A percentile compares a stretch with the other conserved stretches of the same genome.
phyloP scores from a whole-genome alignment of 306 rosid genomes.

The Cicer chorassanicum region DNA sequence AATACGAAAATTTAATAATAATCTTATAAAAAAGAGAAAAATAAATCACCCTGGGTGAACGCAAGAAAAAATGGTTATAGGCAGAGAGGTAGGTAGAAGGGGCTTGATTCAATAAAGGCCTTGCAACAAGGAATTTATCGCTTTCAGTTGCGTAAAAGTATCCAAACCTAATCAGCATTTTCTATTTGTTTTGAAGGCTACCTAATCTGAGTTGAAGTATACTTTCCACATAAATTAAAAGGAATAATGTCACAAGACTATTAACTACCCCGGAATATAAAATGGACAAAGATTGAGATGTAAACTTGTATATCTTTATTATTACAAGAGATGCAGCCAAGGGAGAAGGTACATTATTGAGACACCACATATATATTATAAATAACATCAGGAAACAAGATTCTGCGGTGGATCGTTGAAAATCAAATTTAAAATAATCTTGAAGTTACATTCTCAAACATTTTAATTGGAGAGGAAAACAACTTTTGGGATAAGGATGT shows the following conservation, averaged over 20 bases:
- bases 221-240: slow-evolving; percentile 36
- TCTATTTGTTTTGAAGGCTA: slow-evolving; percentile 8
- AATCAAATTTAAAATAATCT: slow-evolving; percentile 8
- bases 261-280: slow-evolving; percentile 47
- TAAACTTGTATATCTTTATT: slow-evolving; percentile 11
- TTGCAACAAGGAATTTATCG: neutral
- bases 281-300: slow-evolving; percentile 34
- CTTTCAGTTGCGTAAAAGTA: slow-evolving; percentile 9
- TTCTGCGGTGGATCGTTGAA: slow-evolving; percentile 7
- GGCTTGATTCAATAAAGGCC: neutral
- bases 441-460: neutral
- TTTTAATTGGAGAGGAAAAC: slow-evolving; percentile 11
- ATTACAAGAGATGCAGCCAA: slow-evolving; percentile 56
- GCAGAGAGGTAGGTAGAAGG: neutral
- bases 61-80: neutral
- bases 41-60: no score
- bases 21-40: no score
- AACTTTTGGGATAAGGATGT: slow-evolving; percentile 4
- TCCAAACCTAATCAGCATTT: neutral
- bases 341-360: slow-evolving; percentile 69
- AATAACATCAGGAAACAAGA: slow-evolving; percentile 39
- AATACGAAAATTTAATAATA: no score
- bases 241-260: slow-evolving; percentile 45
- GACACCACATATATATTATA: slow-evolving; percentile 24
- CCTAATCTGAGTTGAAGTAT: slow-evolving; percentile 52